A percentile compares a stretch with the other conserved stretches of the same genome.
These are phyloP conservation scores for Saccharomycopsis hybrid DNA, from an alignment of 1,139 yeast genomes.

Conservation along the genomic window DNA sequence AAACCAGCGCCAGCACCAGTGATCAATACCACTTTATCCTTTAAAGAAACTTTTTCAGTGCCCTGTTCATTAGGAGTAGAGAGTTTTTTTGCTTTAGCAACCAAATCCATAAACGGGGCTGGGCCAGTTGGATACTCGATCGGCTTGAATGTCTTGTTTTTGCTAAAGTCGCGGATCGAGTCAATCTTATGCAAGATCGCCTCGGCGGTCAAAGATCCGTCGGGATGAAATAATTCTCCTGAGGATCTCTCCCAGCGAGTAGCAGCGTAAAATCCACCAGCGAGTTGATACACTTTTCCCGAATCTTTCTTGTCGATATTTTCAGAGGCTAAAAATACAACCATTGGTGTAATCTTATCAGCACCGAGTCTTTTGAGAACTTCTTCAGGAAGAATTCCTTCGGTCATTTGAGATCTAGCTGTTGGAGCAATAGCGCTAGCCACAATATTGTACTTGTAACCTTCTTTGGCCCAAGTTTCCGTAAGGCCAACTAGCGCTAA, in stretches of 20 bases:
- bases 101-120: slow-evolving; percentile 53
- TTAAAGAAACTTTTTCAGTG: slow-evolving; percentile 49
- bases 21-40: slow-evolving; percentile 80
- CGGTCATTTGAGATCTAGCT: slow-evolving; percentile 96
- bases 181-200: slow-evolving; percentile 68
- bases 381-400: slow-evolving; percentile 78
- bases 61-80: slow-evolving; percentile 54
- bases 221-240: slow-evolving; percentile 81
- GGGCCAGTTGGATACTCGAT: slow-evolving; percentile 61
- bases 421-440: slow-evolving; percentile 90
- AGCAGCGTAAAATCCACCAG: slow-evolving; percentile 90
- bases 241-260: slow-evolving; percentile 93
- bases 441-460: slow-evolving; percentile 72
- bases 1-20: slow-evolving; percentile 97
- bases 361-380: slow-evolving; percentile 76
- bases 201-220: slow-evolving; percentile 73
- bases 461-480: slow-evolving; percentile 94
- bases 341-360: slow-evolving; percentile 86
- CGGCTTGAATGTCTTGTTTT: slow-evolving; percentile 46
- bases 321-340: slow-evolving; percentile 72
- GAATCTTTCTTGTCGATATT: slow-evolving; percentile 41
- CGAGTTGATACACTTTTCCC: slow-evolving; percentile 83
- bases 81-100: slow-evolving; percentile 44
- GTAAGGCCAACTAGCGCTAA: slow-evolving; percentile 85
- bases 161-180: slow-evolving; percentile 56